Evolutionary conservation across 1,284 basidiomycete species (phyloP).

Genomic region (Blastosporella zonata): DNA sequence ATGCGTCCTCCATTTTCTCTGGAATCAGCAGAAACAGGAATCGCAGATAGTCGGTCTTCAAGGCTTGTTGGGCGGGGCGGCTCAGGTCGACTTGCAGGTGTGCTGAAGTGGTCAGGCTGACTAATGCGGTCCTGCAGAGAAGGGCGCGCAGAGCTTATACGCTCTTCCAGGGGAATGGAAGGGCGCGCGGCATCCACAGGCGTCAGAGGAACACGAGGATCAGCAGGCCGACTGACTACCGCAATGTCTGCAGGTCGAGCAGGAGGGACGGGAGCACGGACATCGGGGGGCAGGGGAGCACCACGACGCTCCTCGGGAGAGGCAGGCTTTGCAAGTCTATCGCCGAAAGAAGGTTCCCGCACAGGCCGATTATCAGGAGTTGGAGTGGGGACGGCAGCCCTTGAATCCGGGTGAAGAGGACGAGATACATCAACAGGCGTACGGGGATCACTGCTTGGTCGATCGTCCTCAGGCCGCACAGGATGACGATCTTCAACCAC

Average conservation of each 20-base stretch:
- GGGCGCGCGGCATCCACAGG: conserved; percentile 19
- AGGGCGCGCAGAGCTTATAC: conserved; percentile 30
- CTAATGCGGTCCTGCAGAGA: conserved; percentile 34
- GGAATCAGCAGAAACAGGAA: conserved; percentile 25
- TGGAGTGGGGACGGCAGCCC: conserved; percentile 17
- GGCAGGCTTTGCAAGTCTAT: conserved; percentile 21
- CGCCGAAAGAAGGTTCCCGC: conserved; percentile 21
- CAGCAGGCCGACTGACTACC: conserved; percentile 15
- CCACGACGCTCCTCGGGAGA: conserved; percentile 25
- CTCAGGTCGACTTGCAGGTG: conserved; percentile 21
- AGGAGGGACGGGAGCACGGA: conserved; percentile 25
- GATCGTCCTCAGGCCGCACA: conserved; percentile 24
- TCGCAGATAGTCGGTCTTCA: conserved; percentile 38
- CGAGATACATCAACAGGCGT: conserved; percentile 25
- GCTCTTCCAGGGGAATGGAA: conserved; percentile 32
- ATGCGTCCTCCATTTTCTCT: conserved; percentile 20
- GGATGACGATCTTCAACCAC: conserved; percentile 8
- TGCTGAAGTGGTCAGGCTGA: conserved; percentile 22
- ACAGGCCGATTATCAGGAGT: conserved; percentile 24
- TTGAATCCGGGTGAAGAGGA: conserved; percentile 16
- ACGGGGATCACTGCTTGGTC: conserved; percentile 22
- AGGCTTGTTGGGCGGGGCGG: conserved; percentile 30
- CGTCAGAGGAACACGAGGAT: conserved; percentile 15
- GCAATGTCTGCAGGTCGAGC: conserved; percentile 17
- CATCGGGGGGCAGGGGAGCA: conserved; percentile 23